These are phyloP conservation scores for Yarrowia keelungensis DNA, from an alignment of 805 yeast genomes.

Conservation along the genomic window DNA sequence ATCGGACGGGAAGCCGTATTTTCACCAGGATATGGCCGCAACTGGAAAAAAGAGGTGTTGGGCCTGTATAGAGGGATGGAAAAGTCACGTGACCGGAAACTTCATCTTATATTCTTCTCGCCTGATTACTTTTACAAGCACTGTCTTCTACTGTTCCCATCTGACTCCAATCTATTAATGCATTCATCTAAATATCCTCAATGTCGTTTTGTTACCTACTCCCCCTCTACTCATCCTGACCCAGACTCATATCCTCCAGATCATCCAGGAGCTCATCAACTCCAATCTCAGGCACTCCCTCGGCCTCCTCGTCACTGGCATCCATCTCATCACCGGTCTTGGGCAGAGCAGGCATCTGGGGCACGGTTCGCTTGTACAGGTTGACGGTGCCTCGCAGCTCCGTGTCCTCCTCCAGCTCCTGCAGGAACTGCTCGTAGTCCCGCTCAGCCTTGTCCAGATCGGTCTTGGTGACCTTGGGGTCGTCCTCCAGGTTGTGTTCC, in stretches of 20 bases:
- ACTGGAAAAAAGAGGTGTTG: background rate
- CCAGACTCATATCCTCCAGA: conserved; percentile 89
- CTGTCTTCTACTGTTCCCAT: too few relatives aligned
- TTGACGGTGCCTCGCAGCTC: conserved; percentile 92
- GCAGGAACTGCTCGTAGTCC: conserved; percentile 94
- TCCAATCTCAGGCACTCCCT: conserved; percentile 82
- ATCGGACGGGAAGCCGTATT: conserved; percentile 16
- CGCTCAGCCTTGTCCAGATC: conserved; percentile 91
- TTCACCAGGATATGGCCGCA: conserved; percentile 11
- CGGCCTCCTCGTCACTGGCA: conserved; percentile 53
- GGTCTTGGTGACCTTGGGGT: conserved; percentile 61
- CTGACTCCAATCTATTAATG: conserved; percentile 8
- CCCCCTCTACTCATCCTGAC: conserved; percentile 2
- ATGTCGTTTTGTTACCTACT: background rate
- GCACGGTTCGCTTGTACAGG: conserved; percentile 69
- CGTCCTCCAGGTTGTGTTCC: conserved; percentile 70
- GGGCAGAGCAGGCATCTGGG: conserved; percentile 43
- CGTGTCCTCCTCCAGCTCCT: conserved; percentile 95
- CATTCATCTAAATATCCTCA: conserved; percentile 16
- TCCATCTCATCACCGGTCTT: conserved; percentile 44
- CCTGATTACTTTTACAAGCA: too few relatives aligned
- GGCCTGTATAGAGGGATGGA: too few relatives aligned
- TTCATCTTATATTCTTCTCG: too few relatives aligned
- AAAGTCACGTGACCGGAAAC: background rate
- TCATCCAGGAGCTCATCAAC: conserved; percentile 94